These are phyloP conservation scores for Aegilops tauschii DNA, from an alignment of 176 grass and related monocot species.

Conservation along the genomic window DNA sequence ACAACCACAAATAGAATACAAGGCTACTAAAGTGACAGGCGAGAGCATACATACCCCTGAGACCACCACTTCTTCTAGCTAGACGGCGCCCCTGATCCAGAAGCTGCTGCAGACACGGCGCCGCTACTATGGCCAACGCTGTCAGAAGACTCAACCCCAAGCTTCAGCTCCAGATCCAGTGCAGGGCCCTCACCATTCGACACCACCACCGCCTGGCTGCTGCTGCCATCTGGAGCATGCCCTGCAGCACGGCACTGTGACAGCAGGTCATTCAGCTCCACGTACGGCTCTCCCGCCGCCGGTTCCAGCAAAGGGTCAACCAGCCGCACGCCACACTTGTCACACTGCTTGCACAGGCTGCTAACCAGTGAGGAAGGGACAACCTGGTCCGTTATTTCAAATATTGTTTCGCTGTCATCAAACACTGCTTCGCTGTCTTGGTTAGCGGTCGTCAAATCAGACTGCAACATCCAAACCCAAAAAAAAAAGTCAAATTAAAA, in stretches of 20 bases:
- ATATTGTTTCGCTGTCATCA: conserved; percentile 44
- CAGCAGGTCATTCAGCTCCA: conserved; percentile 56
- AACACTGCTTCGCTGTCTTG: conserved; percentile 6
- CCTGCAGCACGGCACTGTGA: conserved; percentile 18
- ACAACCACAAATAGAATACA: neutral
- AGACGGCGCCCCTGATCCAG: neutral
- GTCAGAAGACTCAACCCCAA: neutral
- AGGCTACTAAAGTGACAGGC: neutral
- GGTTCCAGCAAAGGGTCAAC: conserved; percentile 5
- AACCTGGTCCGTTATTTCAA: conserved; percentile 28
- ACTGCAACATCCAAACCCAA: conserved; percentile 32
- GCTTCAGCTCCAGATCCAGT: neutral
- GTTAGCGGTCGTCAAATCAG: conserved; percentile 22
- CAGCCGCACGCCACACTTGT: neutral
- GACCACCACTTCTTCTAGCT: neutral
- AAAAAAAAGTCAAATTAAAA: neutral
- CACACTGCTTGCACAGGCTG: conserved; percentile 20
- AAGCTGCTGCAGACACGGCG: neutral
- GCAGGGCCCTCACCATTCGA: neutral
- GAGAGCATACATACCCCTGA: neutral
- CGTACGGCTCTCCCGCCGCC: conserved; percentile 28
- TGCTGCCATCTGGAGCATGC: neutral
- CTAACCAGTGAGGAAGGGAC: neutral
- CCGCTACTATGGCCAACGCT: neutral
- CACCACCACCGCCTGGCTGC: neutral